Evolutionary conservation across 2,329 filamentous ascomycete species (phyloP), one percentile per base, ranked within the genome.

Genomic region (Mycosphaerelloides madeirae): DNA sequence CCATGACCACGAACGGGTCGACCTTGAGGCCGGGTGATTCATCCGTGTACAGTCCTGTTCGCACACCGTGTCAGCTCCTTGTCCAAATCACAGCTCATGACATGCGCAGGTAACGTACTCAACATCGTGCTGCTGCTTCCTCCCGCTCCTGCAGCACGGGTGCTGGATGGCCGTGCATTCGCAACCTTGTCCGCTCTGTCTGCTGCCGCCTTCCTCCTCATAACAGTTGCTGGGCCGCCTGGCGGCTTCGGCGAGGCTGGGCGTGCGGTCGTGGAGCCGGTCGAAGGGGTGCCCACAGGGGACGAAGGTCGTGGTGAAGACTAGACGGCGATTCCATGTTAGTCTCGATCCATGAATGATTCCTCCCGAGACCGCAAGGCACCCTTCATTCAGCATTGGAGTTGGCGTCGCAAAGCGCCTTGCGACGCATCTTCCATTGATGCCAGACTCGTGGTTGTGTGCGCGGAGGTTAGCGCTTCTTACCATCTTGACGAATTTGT

Each of bases 111-210:
- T 14, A 20, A 59, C 85, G 57, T 84, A 88, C 90, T 91, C 75
- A 98, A 78, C 93, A 98, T 98, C 41, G 93, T 98, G 74, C 88
- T 95, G 70, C 85, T 95, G 67, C 89, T 96, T 56, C 93, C 93
- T 57, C 93, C 93, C 14, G 93, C 93, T 59, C 93, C 93, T 28
- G 93, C 93, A 31, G 91, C 83, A 62, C 93, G 81, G 56, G 93
- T 98, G 74, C 87, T 95, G 68, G 84, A 87, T 39, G 93, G 93
- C 59, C 93, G 80, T 56, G 81, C 85, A 84, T 95, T 98, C 64
- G 91, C 90, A 60, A 91, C 81, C 73, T 94, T 93, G 73, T 97
- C 93, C 72, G 95, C 95, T 74, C 95, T 87, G 69, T 97, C 93
- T 61, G 91, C 91, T 22, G 93, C 93, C 33, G 93, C 91, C 67